Evolutionary conservation across 345 rosid genomes (phyloP).

Genomic region (Brassica incana): DNA sequence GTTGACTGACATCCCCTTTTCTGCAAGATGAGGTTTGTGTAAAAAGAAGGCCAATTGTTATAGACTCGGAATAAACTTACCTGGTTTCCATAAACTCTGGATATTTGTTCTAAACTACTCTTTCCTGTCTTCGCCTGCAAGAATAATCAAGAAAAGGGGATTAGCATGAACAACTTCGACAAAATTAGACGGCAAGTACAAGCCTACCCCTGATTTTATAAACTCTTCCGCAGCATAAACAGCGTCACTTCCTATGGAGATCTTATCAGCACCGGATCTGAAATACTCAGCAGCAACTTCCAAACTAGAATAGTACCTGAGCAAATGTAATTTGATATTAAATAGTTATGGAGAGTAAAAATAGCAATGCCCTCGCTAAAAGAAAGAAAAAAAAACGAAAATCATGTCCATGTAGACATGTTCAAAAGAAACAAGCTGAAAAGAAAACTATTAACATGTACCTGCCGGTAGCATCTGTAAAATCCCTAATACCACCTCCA

Average conservation of each 20-base stretch:
- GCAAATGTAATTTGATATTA: slow-evolving; percentile 4
- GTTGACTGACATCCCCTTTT: slow-evolving; percentile 1
- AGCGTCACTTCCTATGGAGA: slow-evolving; percentile 96
- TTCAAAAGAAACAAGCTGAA: slow-evolving; percentile 9
- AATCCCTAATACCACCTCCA: slow-evolving; percentile 99
- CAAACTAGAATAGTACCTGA: slow-evolving; percentile 93
- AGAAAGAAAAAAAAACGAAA: not conserved
- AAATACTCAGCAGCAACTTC: slow-evolving; percentile 98
- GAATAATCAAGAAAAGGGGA: not conserved
- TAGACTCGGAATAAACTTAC: slow-evolving; percentile 42
- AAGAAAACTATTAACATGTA: slow-evolving; percentile 27
- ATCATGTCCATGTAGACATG: not conserved
- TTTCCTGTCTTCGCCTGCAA: slow-evolving; percentile 77
- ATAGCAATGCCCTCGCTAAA: not conserved
- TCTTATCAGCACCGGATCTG: slow-evolving; percentile 96
- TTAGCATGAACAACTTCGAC: not conserved
- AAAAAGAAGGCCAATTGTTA: slow-evolving; percentile 2
- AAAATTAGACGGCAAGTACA: not conserved
- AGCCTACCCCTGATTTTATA: slow-evolving; percentile 70
- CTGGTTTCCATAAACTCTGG: slow-evolving; percentile 96
- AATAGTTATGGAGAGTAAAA: not conserved
- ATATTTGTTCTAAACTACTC: slow-evolving; percentile 91
- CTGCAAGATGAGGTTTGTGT: not conserved
- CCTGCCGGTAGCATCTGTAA: slow-evolving; percentile 95
- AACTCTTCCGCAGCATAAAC: slow-evolving; percentile 92